These are phyloP conservation scores for Phalaenopsis equestris DNA, from an alignment of 106 monocot genomes.

Conservation along the genomic window DNA sequence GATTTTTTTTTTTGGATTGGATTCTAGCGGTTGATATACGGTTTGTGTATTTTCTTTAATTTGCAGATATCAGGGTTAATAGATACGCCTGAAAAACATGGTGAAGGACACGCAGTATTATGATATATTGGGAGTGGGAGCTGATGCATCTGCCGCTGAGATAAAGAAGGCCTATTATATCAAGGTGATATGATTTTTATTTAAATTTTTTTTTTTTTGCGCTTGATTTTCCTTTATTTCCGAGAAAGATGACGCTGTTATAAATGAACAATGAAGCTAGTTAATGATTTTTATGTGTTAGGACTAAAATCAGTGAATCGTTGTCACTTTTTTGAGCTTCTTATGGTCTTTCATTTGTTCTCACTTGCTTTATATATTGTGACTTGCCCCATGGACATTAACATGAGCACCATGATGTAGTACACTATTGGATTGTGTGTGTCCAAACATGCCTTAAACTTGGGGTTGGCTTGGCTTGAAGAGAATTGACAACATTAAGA, in stretches of 20 bases:
- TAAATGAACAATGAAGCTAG: not conserved
- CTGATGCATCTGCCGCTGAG: constrained; percentile 67
- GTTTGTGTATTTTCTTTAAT: not conserved
- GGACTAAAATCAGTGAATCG: not conserved
- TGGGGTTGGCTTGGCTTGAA: no score
- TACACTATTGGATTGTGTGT: not conserved
- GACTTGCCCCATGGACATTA: not conserved
- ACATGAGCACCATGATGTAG: not conserved
- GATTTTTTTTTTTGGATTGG: not conserved
- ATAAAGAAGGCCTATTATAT: constrained; percentile 90
- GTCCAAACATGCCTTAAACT: no score
- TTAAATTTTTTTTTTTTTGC: not conserved
- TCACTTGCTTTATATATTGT: not conserved
- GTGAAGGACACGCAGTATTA: constrained; percentile 73
- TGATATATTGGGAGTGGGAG: constrained; percentile 64
- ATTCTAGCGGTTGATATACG: not conserved
- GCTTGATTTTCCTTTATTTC: not conserved
- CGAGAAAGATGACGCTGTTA: not conserved
- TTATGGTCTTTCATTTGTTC: not conserved
- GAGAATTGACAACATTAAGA: no score
- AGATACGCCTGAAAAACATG: constrained; percentile 19
- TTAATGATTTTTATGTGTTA: not conserved
- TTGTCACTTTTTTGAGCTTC: not conserved
- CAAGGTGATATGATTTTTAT: constrained; percentile 33
- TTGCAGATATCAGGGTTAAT: not conserved